phyloP scores from a whole-genome alignment of 768 basidiomycete genomes.

The Leccinum fibrillosum region DNA sequence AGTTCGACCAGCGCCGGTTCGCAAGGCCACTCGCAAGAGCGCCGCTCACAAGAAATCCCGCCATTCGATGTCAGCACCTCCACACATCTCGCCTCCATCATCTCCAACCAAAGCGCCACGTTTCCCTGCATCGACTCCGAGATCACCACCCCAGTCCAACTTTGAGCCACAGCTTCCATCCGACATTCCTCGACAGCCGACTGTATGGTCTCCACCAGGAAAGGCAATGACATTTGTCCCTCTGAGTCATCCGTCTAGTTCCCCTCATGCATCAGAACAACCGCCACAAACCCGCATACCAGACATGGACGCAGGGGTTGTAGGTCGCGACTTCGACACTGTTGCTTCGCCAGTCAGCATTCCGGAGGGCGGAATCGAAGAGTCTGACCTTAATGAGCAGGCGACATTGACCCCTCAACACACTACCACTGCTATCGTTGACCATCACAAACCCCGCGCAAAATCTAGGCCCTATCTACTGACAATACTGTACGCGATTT shows the following conservation, averaged over 20 bases:
- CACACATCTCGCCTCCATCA: conserved; percentile 45
- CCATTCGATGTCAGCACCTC: conserved; percentile 72
- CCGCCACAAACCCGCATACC: conserved; percentile 1
- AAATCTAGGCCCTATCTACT: conserved; percentile 32
- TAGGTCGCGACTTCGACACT: not conserved
- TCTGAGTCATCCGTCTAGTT: conserved; percentile 18
- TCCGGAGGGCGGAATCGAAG: conserved; percentile 20
- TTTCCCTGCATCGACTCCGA: conserved; percentile 22
- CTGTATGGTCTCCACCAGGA: conserved; percentile 12
- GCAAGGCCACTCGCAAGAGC: conserved; percentile 42
- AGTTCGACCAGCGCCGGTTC: conserved; percentile 54
- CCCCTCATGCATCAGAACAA: conserved; percentile 10
- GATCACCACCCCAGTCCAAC: conserved; percentile 50
- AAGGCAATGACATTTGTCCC: conserved; percentile 14
- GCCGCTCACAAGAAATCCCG: conserved; percentile 48
- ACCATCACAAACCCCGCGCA: conserved; percentile 10
- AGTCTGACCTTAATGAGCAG: conserved; percentile 20
- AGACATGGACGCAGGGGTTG: conserved; percentile 3
- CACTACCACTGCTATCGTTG: conserved; percentile 34
- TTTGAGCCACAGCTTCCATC: conserved; percentile 54
- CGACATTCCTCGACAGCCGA: conserved; percentile 31
- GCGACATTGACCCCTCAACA: conserved; percentile 36
- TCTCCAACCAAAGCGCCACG: conserved; percentile 35
- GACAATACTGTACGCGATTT: conserved; percentile 41
- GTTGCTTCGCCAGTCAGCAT: conserved; percentile 12